A percentile compares a stretch with the other conserved stretches of the same genome.
Evolutionary conservation across 768 basidiomycete species (phyloP).

Genomic region (Lepiota subincarnata): DNA sequence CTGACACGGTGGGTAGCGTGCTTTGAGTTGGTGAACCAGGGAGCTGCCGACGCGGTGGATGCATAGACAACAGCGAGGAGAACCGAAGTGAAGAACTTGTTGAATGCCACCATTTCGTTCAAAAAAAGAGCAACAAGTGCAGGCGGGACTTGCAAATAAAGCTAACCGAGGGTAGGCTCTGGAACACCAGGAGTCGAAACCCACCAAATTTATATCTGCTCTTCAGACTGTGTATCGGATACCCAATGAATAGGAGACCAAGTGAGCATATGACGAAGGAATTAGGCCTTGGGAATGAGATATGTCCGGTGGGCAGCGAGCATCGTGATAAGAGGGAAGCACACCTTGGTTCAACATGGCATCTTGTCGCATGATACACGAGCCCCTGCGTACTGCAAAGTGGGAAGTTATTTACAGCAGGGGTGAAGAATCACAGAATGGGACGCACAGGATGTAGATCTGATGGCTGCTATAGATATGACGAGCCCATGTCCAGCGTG

Average conservation of each 20-base stretch:
- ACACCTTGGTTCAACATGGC: not conserved
- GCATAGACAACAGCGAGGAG: slow-evolving; percentile 11
- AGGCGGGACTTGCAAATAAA: not conserved
- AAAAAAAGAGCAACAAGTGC: not conserved
- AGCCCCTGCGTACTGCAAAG: slow-evolving; percentile 1
- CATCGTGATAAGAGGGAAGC: slow-evolving; percentile 5
- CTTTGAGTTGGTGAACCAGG: slow-evolving; percentile 12
- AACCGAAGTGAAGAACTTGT: slow-evolving; percentile 13
- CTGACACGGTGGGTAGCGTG: slow-evolving; percentile 19
- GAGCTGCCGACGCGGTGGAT: slow-evolving; percentile 13
- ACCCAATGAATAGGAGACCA: not conserved
- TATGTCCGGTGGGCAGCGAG: not conserved
- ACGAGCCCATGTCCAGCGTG: not conserved
- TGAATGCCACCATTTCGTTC: slow-evolving; percentile 7
- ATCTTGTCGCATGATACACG: not conserved
- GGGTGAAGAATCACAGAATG: not conserved
- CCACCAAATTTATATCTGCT: not conserved
- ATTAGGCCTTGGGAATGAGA: slow-evolving; percentile 1
- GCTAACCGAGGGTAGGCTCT: not conserved
- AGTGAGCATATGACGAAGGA: not conserved
- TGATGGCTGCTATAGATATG: slow-evolving; percentile 3
- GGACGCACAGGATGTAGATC: not conserved
- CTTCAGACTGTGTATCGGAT: not conserved
- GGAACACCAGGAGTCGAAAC: not conserved
- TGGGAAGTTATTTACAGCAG: not conserved